These are phyloP conservation scores for Carnegiea gigantea DNA, from an alignment of 179 eudicot genomes.

Conservation along the genomic window DNA sequence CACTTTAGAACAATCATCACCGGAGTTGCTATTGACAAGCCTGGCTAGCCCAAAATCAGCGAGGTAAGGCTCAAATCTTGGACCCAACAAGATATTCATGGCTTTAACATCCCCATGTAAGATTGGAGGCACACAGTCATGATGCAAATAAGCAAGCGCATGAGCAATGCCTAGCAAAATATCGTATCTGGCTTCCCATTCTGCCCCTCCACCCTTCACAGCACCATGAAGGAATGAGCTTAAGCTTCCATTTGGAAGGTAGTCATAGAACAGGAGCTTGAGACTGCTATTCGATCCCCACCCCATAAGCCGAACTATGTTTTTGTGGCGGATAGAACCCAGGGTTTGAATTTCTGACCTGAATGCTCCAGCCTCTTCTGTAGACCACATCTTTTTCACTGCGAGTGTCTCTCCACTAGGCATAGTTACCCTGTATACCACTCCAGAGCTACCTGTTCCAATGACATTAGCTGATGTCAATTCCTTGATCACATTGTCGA, in stretches of 20 bases:
- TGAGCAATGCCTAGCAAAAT: constrained; percentile 78
- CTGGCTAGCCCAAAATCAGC: constrained; percentile 92
- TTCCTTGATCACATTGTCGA: constrained; percentile 58
- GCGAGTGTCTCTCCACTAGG: constrained; percentile 76
- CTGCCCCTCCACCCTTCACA: constrained; percentile 66
- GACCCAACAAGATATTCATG: constrained; percentile 81
- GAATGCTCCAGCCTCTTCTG: constrained; percentile 74
- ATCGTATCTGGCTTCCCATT: constrained; percentile 77
- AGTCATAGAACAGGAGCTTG: constrained; percentile 79
- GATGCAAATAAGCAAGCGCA: constrained; percentile 84
- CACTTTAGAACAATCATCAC: constrained; percentile 39
- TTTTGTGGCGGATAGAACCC: constrained; percentile 84
- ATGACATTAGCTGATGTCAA: constrained; percentile 75
- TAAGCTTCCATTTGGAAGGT: constrained; percentile 82
- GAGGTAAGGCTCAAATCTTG: constrained; percentile 66
- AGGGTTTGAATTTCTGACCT: constrained; percentile 72
- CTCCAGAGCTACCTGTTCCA: constrained; percentile 97
- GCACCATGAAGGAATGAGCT: constrained; percentile 84
- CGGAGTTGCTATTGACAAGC: constrained; percentile 34
- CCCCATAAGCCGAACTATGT: constrained; percentile 77
- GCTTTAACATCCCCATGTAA: constrained; percentile 91
- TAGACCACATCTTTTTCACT: constrained; percentile 86
- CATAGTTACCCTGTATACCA: constrained; percentile 72
- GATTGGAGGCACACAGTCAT: constrained; percentile 84
- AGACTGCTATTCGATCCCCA: constrained; percentile 71